A percentile compares a stretch with the other conserved stretches of the same genome.
Evolutionary conservation across 768 basidiomycete species (phyloP).

Genomic region (Tephrocybe sp.): DNA sequence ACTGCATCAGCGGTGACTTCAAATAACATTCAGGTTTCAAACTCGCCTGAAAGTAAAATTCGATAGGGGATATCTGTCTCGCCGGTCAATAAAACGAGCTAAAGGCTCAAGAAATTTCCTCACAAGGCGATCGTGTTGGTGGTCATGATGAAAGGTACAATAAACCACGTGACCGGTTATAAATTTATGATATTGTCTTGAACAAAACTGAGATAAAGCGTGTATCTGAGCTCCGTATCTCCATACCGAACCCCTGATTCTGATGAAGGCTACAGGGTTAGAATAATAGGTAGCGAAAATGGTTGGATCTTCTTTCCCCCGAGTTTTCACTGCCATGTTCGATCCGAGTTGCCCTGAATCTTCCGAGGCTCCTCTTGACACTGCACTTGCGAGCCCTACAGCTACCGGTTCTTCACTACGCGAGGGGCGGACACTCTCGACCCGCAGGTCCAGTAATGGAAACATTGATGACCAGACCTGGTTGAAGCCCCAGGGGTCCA

Average conservation of each 20-base stretch:
- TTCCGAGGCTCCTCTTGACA: background rate
- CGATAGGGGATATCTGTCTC: conserved; percentile 72
- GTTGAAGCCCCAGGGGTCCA: background rate
- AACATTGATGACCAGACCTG: background rate
- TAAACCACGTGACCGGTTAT: conserved; percentile 14
- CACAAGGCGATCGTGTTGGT: conserved; percentile 58
- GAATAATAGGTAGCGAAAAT: background rate
- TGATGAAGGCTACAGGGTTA: conserved; percentile 2
- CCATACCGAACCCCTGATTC: background rate
- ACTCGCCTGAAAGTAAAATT: conserved; percentile 89
- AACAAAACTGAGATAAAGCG: background rate
- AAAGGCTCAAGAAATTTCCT: conserved; percentile 16
- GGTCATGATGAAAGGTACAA: conserved; percentile 10
- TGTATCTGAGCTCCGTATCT: background rate
- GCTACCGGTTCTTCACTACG: background rate
- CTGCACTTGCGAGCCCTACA: background rate
- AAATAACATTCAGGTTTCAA: background rate
- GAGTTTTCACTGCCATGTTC: background rate
- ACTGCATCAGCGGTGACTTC: background rate
- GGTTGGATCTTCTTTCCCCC: background rate
- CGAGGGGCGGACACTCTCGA: background rate
- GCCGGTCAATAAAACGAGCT: conserved; percentile 2
- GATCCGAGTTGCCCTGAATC: background rate
- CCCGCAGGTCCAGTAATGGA: conserved; percentile 1
- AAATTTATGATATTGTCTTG: conserved; percentile 2